Conservation (phyloP, 83 land plant genomes). For the Picea engelmannii region DNA sequence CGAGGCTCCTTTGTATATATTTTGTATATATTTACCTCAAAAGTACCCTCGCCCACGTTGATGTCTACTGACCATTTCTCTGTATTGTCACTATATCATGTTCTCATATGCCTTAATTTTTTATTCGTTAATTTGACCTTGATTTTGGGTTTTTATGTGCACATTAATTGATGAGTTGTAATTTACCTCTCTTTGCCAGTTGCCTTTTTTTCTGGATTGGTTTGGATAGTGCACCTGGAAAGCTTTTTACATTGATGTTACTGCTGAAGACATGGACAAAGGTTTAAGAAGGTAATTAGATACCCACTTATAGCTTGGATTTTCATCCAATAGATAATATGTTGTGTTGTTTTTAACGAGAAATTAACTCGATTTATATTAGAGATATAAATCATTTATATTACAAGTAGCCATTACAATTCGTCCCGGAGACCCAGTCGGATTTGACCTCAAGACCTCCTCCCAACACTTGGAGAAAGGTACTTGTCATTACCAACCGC, state of each 20-base stretch:
- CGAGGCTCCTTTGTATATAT: no score
- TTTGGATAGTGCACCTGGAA: slow-evolving; percentile 62
- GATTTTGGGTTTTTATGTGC: neutral
- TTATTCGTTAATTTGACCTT: neutral
- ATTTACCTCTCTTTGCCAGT: slow-evolving; percentile 17
- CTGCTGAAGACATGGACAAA: slow-evolving; percentile 24
- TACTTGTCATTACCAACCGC: no score
- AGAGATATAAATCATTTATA: no score
- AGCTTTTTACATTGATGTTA: slow-evolving; percentile 51
- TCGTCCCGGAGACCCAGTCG: no score
- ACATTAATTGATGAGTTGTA: neutral
- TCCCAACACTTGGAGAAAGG: no score
- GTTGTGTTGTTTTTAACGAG: no score
- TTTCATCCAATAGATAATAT: neutral
- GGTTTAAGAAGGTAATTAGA: slow-evolving; percentile 32
- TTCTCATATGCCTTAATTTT: neutral
- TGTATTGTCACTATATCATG: neutral
- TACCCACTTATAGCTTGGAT: neutral
- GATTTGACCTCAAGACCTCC: no score
- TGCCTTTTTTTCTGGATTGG: slow-evolving; percentile 35
- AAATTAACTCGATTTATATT: no score
- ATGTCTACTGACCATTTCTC: no score
- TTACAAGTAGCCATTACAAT: no score
- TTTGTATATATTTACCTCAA: no score
- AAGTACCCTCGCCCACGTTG: no score